These are phyloP conservation scores for Exophiala bonariae DNA, from an alignment of 2,329 filamentous ascomycete species.

Conservation along the genomic window DNA sequence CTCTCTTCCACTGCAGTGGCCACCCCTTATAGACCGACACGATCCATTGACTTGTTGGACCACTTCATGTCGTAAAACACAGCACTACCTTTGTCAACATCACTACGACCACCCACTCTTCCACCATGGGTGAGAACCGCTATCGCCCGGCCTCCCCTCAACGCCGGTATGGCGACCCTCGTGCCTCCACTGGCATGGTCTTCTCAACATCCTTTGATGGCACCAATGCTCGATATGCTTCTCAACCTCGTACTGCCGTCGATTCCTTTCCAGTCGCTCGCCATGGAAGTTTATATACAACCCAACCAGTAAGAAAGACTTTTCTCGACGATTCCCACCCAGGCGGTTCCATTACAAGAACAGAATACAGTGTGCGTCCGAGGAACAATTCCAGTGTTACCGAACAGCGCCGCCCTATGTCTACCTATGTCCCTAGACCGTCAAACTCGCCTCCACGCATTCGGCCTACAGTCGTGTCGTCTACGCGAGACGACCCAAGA, in stretches of 20 bases:
- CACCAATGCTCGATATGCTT: conserved; percentile 18
- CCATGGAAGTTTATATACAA: conserved; percentile 22
- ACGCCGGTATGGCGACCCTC: conserved; percentile 19
- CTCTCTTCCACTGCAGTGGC: background rate
- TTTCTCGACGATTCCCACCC: conserved; percentile 22
- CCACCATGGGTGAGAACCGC: conserved; percentile 23
- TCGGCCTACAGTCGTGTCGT: conserved; percentile 27
- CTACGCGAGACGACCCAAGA: conserved; percentile 21
- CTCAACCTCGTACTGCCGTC: conserved; percentile 15
- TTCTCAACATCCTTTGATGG: conserved; percentile 23
- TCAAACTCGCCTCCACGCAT: conserved; percentile 21
- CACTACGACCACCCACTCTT: background rate
- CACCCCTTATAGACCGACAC: background rate
- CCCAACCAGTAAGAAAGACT: conserved; percentile 24
- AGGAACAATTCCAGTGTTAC: conserved; percentile 25
- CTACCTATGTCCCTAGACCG: conserved; percentile 17
- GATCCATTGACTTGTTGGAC: no score
- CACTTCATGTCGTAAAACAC: background rate
- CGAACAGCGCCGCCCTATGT: conserved; percentile 26
- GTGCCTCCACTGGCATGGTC: conserved; percentile 26
- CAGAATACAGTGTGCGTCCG: conserved; percentile 29
- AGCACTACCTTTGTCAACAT: background rate
- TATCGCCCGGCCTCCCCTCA: conserved; percentile 21
- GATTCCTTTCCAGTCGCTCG: conserved; percentile 17
- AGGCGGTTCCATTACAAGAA: conserved; percentile 22